These are phyloP conservation scores for Trichothecium roseum DNA, from an alignment of 2,329 filamentous ascomycete genomes.

Conservation along the genomic window DNA sequence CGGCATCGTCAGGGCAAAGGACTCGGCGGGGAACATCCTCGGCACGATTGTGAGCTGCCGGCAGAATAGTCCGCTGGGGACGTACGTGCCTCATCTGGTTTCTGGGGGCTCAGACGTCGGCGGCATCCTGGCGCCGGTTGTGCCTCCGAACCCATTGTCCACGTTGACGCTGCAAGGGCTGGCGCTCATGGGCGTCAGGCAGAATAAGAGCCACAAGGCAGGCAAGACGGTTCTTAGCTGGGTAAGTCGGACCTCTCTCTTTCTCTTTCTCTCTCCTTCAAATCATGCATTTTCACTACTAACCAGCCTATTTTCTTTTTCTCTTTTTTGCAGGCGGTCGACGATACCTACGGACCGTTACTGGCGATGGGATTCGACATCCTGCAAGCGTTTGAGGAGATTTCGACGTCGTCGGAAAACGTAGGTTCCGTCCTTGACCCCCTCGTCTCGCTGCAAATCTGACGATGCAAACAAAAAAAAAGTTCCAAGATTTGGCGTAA, in stretches of 20 bases:
- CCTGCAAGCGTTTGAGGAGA: conserved; percentile 72
- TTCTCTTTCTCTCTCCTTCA: no score
- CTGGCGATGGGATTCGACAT: conserved; percentile 72
- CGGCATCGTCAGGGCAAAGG: conserved; percentile 75
- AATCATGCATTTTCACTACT: conserved; percentile 5
- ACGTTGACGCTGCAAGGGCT: conserved; percentile 65
- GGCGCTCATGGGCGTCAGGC: conserved; percentile 68
- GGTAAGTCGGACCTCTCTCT: conserved; percentile 42
- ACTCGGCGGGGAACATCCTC: conserved; percentile 54
- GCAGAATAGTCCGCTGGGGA: conserved; percentile 55
- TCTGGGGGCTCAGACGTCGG: conserved; percentile 48
- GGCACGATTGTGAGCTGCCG: conserved; percentile 75
- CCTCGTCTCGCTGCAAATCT: not conserved
- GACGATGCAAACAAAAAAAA: not conserved
- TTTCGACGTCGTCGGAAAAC: conserved; percentile 52
- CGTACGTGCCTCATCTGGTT: conserved; percentile 58
- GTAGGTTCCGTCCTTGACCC: conserved; percentile 24
- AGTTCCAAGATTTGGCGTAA: conserved; percentile 3
- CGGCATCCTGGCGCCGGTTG: conserved; percentile 71
- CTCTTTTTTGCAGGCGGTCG: conserved; percentile 58
- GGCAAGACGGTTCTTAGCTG: conserved; percentile 67
- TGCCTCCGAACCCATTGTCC: conserved; percentile 58
- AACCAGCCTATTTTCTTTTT: no score
- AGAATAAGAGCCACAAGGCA: conserved; percentile 70
- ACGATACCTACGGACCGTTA: conserved; percentile 64